Conservation (phyloP, 2,329 filamentous ascomycete genomes). For the Diaporthe sp. region DNA sequence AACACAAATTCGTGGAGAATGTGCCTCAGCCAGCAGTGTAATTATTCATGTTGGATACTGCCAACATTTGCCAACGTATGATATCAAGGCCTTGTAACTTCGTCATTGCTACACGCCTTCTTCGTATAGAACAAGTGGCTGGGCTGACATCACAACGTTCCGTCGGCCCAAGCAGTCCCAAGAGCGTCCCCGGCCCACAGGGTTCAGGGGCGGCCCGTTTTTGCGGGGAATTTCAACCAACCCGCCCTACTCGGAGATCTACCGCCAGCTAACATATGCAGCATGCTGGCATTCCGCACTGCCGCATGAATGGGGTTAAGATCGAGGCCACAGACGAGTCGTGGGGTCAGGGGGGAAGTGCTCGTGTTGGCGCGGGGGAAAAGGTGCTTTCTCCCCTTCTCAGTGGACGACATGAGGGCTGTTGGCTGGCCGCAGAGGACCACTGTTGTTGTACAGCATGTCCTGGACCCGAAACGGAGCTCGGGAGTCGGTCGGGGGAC, state of each 20-base stretch:
- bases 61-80: not conserved
- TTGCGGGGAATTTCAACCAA: not conserved
- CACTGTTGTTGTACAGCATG: not conserved
- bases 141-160: constrained; percentile 14
- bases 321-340: not conserved
- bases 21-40: not conserved
- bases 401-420: not conserved
- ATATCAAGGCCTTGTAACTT: not conserved
- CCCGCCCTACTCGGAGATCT: constrained; percentile 16
- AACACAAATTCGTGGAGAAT: too few species aligned
- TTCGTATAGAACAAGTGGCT: not conserved
- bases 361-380: constrained; percentile 1
- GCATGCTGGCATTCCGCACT: not conserved
- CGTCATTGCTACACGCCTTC: not conserved
- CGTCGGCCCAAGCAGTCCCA: not conserved
- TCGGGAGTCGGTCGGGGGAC: not conserved
- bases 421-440: too few species aligned
- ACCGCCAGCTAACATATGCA: not conserved
- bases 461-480: not conserved
- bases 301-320: not conserved
- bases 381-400: not conserved
- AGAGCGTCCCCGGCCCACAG: not conserved
- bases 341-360: not conserved
- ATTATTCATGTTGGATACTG: not conserved
- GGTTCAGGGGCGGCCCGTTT: constrained; percentile 16